Conservation (phyloP, 2,329 filamentous ascomycete genomes). For the Aspergillus hiratsukae region DNA sequence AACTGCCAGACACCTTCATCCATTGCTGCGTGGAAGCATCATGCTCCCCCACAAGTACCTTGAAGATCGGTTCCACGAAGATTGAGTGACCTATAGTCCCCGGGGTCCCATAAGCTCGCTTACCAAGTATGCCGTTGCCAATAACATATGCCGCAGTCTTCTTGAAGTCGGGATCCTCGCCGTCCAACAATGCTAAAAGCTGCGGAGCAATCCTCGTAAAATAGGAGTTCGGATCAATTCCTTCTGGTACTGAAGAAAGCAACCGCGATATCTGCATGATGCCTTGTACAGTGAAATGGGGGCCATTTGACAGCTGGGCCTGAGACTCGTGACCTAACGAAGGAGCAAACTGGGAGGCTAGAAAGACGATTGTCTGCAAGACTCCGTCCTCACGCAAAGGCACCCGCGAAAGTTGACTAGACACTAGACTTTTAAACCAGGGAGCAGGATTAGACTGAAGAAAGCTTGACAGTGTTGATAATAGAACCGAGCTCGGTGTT, state of each 20-base stretch:
- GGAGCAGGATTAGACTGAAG: constrained; percentile 31
- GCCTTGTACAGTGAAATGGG: constrained; percentile 40
- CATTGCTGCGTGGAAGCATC: constrained; percentile 22
- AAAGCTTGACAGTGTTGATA: constrained; percentile 36
- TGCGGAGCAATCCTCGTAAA: constrained; percentile 38
- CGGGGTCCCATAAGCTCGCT: constrained; percentile 35
- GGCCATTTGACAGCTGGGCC: constrained; percentile 26
- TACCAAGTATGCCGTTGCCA: constrained; percentile 41
- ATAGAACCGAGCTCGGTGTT: constrained; percentile 31
- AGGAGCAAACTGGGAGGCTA: constrained; percentile 40
- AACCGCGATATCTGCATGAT: constrained; percentile 43
- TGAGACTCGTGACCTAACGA: constrained; percentile 33
- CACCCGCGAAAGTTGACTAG: constrained; percentile 33
- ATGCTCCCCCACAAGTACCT: constrained; percentile 31
- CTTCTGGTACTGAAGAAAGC: constrained; percentile 39
- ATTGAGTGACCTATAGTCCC: constrained; percentile 39
- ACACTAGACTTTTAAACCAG: constrained; percentile 38
- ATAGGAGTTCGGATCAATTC: constrained; percentile 32
- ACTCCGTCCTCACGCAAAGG: constrained; percentile 40
- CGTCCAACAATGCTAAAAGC: constrained; percentile 37
- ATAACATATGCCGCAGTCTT: constrained; percentile 42
- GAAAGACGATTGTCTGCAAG: constrained; percentile 39
- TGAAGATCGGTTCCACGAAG: constrained; percentile 39
- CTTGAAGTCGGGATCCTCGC: constrained; percentile 35
- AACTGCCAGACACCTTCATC: constrained; percentile 15